Evolutionary conservation across 768 basidiomycete species (phyloP).

Genomic region (Amanita fuliginea): DNA sequence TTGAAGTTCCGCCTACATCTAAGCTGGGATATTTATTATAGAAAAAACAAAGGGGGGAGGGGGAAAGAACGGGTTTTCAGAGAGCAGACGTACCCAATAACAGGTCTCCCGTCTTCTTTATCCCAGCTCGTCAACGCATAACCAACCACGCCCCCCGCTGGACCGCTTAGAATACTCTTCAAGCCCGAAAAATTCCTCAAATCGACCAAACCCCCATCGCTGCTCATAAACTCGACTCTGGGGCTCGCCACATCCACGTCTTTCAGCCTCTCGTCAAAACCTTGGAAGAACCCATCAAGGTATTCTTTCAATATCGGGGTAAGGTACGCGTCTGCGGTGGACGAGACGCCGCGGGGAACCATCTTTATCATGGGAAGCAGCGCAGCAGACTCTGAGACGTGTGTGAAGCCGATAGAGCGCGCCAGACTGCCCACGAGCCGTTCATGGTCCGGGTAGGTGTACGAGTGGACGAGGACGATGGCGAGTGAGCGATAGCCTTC

Average conservation of each 20-base stretch:
- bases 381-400: constrained; percentile 80
- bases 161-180: constrained; percentile 88
- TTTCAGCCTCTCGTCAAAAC: constrained; percentile 69
- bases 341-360: constrained; percentile 85
- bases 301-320: constrained; percentile 82
- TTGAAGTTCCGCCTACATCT: constrained; percentile 93
- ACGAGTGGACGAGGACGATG: constrained; percentile 85
- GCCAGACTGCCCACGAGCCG: constrained; percentile 61
- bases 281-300: constrained; percentile 83
- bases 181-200: constrained; percentile 81
- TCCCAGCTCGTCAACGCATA: constrained; percentile 93
- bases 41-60: too few relatives aligned
- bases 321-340: constrained; percentile 91
- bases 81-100: constrained; percentile 63
- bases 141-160: constrained; percentile 94
- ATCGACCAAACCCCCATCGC: constrained; percentile 81
- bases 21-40: constrained; percentile 32
- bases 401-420: constrained; percentile 72
- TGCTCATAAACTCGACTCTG: constrained; percentile 92
- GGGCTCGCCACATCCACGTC: constrained; percentile 48
- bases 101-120: constrained; percentile 49
- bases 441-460: constrained; percentile 87
- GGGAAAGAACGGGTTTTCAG: neutral
- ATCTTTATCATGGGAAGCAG: constrained; percentile 94
- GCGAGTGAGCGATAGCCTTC: constrained; percentile 86